These are phyloP conservation scores for Candida succiphila DNA, from an alignment of 805 yeast species.

Conservation along the genomic window DNA sequence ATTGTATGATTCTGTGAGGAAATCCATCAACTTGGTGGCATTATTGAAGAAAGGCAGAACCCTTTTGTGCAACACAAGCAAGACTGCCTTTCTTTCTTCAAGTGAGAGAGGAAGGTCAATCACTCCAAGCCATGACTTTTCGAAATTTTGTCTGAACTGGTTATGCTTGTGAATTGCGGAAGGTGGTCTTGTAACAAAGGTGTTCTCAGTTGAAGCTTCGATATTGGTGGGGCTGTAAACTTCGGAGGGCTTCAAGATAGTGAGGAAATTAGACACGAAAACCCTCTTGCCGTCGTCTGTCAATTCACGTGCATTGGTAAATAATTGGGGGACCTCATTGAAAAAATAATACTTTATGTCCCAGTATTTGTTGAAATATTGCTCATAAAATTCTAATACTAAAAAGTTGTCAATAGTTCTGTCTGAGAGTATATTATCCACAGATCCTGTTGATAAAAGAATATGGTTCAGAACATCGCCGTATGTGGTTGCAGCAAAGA, in stretches of 20 bases:
- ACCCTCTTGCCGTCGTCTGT: conserved; percentile 6
- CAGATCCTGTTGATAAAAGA: conserved; percentile 22
- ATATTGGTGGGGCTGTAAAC: conserved; percentile 24
- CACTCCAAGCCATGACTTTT: conserved; percentile 53
- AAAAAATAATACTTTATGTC: conserved; percentile 76
- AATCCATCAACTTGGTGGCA: conserved; percentile 87
- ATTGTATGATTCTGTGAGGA: conserved; percentile 78
- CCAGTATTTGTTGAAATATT: conserved; percentile 48
- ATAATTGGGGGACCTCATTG: conserved; percentile 28
- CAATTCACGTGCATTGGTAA: conserved; percentile 14
- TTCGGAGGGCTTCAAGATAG: conserved; percentile 23
- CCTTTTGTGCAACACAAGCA: conserved; percentile 70
- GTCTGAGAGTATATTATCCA: conserved; percentile 32
- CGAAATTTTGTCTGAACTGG: conserved; percentile 55
- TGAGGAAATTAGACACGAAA: conserved; percentile 29
- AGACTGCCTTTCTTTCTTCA: conserved; percentile 49
- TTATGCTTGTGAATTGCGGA: conserved; percentile 16
- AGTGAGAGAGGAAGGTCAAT: conserved; percentile 36
- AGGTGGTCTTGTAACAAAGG: conserved; percentile 36
- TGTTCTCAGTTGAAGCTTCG: conserved; percentile 20
- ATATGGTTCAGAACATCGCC: conserved; percentile 2
- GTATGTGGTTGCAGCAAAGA: conserved; percentile 51
- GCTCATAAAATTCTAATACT: conserved; percentile 41
- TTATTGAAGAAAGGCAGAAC: conserved; percentile 71
- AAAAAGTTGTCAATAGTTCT: conserved; percentile 31